Base-by-base conservation (phyloP, 2,329 filamentous ascomycete species). In the Domatiomyces globalis region DNA sequence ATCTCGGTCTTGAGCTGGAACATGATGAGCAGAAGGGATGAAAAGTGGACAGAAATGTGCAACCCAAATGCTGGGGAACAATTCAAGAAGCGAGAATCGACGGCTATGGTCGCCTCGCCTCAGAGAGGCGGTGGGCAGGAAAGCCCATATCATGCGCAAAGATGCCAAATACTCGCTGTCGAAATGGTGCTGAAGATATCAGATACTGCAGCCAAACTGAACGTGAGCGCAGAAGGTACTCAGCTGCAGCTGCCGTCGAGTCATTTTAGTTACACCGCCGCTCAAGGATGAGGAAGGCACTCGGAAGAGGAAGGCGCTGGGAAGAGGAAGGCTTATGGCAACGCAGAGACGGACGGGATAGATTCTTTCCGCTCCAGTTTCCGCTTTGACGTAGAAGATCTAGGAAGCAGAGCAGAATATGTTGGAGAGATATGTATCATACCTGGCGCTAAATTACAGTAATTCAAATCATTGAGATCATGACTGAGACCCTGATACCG, bases 1-100 rank as follows among this genome's bases (percentile, higher is more conserved):
- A 98, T 64, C 73, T 98, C 43, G 92, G 92, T 0, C 92, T 94
- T 61, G 71, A 73, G 43, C 33, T 39, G 12, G 33, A 39, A 39
- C 33, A 10, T 39, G 33, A 39, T 12, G 33, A 39, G 33, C 33
- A 39, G 33, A 39, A 39, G 33, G 33, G 33, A 39, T 39, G 10
- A 39, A 39, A 15, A n/a, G 17, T 15, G 39, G 36, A 12, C 6
- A 22, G 45, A 53, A 15, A 45, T 25, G 22, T 6, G 6, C 6
- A 25, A 25, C 22, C 22, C 22, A 25, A 25, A 25, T 25, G 6
- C 22, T 25, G 22, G 3, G 22, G 22, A 25, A 25, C 22, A 25
- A 25, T 25, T 25, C 22, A 25, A 3, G 22, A 25, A 25, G 22
- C 22, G 3, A 25, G 22, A 25, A 25, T 25, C 22, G 6, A 25